Evolutionary conservation across 2,329 filamentous ascomycete genomes (phyloP).

Genomic region (Knufia petricola): DNA sequence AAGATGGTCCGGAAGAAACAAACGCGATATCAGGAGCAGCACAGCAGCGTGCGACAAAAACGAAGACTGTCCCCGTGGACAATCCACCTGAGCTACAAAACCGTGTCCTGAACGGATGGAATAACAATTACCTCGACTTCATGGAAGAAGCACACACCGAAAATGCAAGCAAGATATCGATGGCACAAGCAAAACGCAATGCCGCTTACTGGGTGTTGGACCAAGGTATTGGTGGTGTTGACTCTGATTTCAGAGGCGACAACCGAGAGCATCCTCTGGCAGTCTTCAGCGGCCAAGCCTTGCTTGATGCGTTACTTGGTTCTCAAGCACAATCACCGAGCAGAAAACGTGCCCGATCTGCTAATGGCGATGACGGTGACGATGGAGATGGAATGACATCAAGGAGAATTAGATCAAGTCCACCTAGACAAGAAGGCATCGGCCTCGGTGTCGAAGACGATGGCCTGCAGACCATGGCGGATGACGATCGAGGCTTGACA

Average conservation of each 20-base stretch:
- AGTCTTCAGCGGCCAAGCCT: slow-evolving; percentile 47
- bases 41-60: slow-evolving; percentile 23
- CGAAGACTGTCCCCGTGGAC: slow-evolving; percentile 40
- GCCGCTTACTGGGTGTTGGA: slow-evolving; percentile 53
- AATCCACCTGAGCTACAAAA: slow-evolving; percentile 44
- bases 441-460: slow-evolving; percentile 25
- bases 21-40: slow-evolving; percentile 14
- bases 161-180: slow-evolving; percentile 36
- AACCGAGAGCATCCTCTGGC: slow-evolving; percentile 43
- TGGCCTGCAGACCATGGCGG: slow-evolving; percentile 28
- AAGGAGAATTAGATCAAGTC: slow-evolving; percentile 31
- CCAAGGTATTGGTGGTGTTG: slow-evolving; percentile 47
- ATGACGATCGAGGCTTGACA: slow-evolving; percentile 29
- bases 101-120: slow-evolving; percentile 48
- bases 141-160: slow-evolving; percentile 44
- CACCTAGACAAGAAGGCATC: slow-evolving; percentile 14
- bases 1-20: slow-evolving; percentile 11
- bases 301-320: slow-evolving; percentile 42
- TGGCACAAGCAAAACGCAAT: slow-evolving; percentile 49
- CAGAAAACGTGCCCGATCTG: slow-evolving; percentile 26
- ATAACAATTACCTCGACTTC: slow-evolving; percentile 48
- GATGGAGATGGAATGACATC: slow-evolving; percentile 20
- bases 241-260: slow-evolving; percentile 35
- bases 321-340: slow-evolving; percentile 15
- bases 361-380: slow-evolving; percentile 21